Base-by-base conservation (phyloP, 257 asterid species). In the Sherardia arvensis region DNA sequence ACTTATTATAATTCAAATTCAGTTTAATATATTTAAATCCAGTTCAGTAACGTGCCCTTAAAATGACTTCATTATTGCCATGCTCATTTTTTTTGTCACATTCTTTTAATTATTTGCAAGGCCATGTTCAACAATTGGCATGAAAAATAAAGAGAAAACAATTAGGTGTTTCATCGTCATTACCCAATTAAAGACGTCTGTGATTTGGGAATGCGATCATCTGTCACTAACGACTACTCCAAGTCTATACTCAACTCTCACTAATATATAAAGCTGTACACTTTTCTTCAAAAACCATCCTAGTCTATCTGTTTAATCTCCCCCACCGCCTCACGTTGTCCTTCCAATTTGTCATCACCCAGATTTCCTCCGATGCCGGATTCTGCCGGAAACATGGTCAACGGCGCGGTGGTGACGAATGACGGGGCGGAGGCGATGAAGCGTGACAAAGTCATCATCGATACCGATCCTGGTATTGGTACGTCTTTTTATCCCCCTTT, bases 391-490 rank as follows among this genome's bases (percentile, higher is more conserved):
- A 58, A 66, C 4, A 43, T 43, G 1, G 53, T 17, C 54, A 26
- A 40, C 62, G 71, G 53, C 2, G 21, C 21, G 65, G 57, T 40
- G 61, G 70, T 65, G 61, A 66, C 33, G 26, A 49, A 53, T 34
- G 66, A 34, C 33, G 69, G 71, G 68, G 34, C 20, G 26, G 60
- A 22, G 57, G 69, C 56, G 56, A 34, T 17, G 62, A 59, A 71
- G 25, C 67, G 67, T 43, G 56, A 65, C 27, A 74, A 74, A 67
- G 8, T 76, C 71, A 79, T 79, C 20, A 79, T 79, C 25, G 84
- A 79, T 15, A 79, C 84, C 33, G 84, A 79, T 64, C 84, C 84
- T 60, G 84, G 84, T 51, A 70, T 79, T 72, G 84, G 84, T 79
- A 28, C 62, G 27, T 38, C 33, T 33, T 30, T 49, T 43, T 43